Conservation (phyloP, 2,329 filamentous ascomycete genomes). For the Cercospora nicotianae region DNA sequence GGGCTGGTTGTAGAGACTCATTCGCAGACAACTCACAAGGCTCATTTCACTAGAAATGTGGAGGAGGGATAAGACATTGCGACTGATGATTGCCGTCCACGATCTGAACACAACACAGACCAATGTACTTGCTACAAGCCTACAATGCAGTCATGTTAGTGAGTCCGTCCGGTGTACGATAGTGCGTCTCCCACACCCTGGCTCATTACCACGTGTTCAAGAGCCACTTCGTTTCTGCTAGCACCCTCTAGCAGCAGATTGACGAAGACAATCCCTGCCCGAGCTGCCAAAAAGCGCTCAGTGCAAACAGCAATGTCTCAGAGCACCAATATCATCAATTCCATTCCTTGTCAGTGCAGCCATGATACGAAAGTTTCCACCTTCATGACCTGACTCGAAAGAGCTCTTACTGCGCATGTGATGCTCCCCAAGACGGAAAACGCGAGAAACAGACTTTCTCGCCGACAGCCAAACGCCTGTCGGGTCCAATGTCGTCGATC, state of each 20-base stretch:
- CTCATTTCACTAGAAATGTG: background rate
- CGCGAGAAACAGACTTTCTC: background rate
- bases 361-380: background rate
- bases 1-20: background rate
- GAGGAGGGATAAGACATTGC: background rate
- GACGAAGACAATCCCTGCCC: background rate
- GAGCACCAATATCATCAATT: background rate
- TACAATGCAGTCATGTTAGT: background rate
- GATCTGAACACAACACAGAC: background rate
- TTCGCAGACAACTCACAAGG: background rate
- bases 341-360: background rate
- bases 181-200: background rate
- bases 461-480: background rate
- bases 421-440: background rate
- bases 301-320: background rate
- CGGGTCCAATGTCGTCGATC: background rate
- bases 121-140: background rate
- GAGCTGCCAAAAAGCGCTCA: background rate
- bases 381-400: background rate
- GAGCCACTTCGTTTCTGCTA: constrained; percentile 2
- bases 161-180: background rate
- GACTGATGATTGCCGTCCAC: background rate
- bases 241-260: background rate
- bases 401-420: background rate
- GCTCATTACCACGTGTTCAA: constrained; percentile 1